A percentile compares a stretch with the other conserved stretches of the same genome.
phyloP scores from a whole-genome alignment of 208 protist species.

The Leishmania martiniquensis region DNA sequence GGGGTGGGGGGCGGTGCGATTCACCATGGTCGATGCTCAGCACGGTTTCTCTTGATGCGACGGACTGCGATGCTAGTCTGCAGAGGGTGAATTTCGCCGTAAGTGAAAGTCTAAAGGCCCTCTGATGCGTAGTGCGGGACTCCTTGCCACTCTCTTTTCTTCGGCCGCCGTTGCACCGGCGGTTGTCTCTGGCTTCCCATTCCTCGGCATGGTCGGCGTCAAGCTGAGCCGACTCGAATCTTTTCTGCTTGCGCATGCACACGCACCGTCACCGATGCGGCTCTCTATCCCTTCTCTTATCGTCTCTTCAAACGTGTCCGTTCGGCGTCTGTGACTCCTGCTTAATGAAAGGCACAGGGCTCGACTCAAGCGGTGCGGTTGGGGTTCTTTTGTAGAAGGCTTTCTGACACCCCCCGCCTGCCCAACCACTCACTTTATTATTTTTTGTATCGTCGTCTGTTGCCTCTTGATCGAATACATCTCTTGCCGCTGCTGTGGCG shows the following conservation, averaged over 20 bases:
- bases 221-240: not conserved
- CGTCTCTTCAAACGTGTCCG: not conserved
- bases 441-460: not conserved
- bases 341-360: not conserved
- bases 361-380: not conserved
- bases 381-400: not conserved
- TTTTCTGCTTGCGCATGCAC: not conserved
- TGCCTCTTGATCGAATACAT: not conserved
- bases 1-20: constrained; percentile 5
- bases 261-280: not conserved
- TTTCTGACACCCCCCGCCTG: not conserved
- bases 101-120: not conserved
- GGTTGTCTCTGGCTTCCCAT: not conserved
- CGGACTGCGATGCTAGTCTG: not conserved
- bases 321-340: not conserved
- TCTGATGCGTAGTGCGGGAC: not conserved
- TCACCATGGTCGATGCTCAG: constrained; percentile 3
- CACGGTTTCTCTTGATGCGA: constrained; percentile 9
- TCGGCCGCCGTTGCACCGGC: not conserved
- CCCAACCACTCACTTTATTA: not conserved
- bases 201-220: not conserved
- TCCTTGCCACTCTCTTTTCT: not conserved
- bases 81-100: not conserved
- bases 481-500: not conserved
- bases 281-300: not conserved